Evolutionary conservation across 1,284 basidiomycete species (phyloP).

Genomic region (Boletus austroedulis): DNA sequence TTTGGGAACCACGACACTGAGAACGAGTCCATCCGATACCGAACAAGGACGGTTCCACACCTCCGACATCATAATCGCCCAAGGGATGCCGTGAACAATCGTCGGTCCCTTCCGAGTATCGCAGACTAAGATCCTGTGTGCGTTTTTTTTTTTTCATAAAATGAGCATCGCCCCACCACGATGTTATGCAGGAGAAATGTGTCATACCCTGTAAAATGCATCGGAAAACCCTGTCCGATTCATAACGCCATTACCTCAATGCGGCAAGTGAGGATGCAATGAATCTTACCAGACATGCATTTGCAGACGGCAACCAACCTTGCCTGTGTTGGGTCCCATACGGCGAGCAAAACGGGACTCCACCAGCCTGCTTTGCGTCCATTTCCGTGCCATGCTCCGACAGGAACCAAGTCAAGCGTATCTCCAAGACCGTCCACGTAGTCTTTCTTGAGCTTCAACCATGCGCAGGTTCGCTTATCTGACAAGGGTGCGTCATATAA

Average conservation of each 20-base stretch:
- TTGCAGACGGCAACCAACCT: constrained; percentile 83
- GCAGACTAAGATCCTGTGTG: constrained; percentile 53
- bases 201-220: constrained; percentile 71
- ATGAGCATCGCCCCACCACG: background rate
- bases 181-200: background rate
- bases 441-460: constrained; percentile 85
- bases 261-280: background rate
- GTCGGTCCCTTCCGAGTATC: constrained; percentile 64
- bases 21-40: background rate
- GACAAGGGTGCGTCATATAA: constrained; percentile 3
- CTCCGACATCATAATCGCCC: constrained; percentile 71
- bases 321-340: constrained; percentile 72
- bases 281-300: constrained; percentile 70
- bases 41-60: constrained; percentile 39
- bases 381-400: constrained; percentile 88
- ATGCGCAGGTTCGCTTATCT: constrained; percentile 75
- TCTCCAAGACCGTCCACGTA: constrained; percentile 66
- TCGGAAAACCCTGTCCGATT: constrained; percentile 76
- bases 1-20: background rate
- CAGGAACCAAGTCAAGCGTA: constrained; percentile 65
- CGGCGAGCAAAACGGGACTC: constrained; percentile 84
- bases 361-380: constrained; percentile 94
- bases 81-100: constrained; percentile 59
- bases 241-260: constrained; percentile 1
- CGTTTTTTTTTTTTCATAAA: too few species aligned